Evolutionary conservation across 116 monocot species (phyloP).

Genomic region (Trichopus zeylanicus): DNA sequence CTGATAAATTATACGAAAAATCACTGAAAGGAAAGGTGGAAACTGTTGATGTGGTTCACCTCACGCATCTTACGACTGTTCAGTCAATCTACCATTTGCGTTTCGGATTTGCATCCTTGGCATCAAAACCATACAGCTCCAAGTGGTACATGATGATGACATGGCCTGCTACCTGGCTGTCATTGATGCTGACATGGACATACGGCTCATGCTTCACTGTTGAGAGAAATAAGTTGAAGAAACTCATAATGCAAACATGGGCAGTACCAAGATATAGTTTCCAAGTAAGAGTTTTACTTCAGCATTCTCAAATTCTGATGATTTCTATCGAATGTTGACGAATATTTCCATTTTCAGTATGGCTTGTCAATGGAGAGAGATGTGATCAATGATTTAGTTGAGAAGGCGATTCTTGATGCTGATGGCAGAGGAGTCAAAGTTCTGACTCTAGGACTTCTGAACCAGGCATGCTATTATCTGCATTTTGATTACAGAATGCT

Average conservation of each 20-base stretch:
- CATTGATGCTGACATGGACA: constrained; percentile 40
- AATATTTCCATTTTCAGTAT: constrained; percentile 30
- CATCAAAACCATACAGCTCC: constrained; percentile 38
- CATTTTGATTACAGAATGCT: no score
- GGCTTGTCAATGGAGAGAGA: constrained; percentile 39
- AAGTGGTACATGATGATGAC: constrained; percentile 29
- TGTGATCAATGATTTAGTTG: constrained; percentile 51
- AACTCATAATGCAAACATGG: constrained; percentile 66
- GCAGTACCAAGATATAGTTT: constrained; percentile 59
- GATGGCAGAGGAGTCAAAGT: constrained; percentile 60
- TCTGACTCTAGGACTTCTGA: constrained; percentile 53
- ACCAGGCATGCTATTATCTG: constrained; percentile 27
- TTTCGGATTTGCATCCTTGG: constrained; percentile 28
- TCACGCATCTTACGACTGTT: constrained; percentile 24
- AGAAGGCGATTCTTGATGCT: constrained; percentile 51
- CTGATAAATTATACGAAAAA: constrained; percentile 22
- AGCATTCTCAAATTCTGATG: background rate
- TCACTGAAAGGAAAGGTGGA: constrained; percentile 18
- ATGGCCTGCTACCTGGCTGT: constrained; percentile 40
- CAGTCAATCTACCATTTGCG: constrained; percentile 24
- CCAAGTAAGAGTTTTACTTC: constrained; percentile 30
- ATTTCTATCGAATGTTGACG: background rate
- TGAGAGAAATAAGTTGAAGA: constrained; percentile 48
- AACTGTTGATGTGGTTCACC: constrained; percentile 24
- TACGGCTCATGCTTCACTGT: constrained; percentile 48